Conservation (phyloP, 2,329 filamentous ascomycete species). For the Verticillium nonalfalfae region DNA sequence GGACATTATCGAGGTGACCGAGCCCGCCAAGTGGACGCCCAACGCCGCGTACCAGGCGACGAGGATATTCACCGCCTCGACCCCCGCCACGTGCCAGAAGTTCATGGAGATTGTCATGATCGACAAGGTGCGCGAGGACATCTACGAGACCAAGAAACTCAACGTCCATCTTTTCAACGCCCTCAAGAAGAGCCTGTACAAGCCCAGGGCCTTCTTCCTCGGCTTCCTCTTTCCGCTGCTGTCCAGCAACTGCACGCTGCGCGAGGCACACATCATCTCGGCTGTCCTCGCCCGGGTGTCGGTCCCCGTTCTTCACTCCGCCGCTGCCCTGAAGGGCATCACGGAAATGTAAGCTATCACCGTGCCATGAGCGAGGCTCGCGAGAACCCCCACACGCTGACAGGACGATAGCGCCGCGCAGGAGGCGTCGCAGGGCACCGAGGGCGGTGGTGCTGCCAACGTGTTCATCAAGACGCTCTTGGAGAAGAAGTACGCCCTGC, state of each 20-base stretch:
- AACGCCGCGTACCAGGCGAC: conserved; percentile 84
- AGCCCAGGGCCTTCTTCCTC: conserved; percentile 84
- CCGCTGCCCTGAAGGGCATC: conserved; percentile 81
- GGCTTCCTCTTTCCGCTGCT: conserved; percentile 90
- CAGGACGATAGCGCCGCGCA: conserved; percentile 55
- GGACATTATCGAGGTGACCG: conserved; percentile 77
- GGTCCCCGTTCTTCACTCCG: conserved; percentile 86
- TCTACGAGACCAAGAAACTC: conserved; percentile 88
- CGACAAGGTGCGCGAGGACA: conserved; percentile 87
- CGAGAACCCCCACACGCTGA: not conserved
- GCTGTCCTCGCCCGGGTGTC: conserved; percentile 79
- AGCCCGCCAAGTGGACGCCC: conserved; percentile 66
- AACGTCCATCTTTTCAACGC: conserved; percentile 94
- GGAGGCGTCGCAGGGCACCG: conserved; percentile 74
- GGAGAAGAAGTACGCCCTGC: conserved; percentile 95
- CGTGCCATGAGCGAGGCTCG: not conserved
- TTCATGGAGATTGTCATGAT: conserved; percentile 86
- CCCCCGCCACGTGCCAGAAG: conserved; percentile 70
- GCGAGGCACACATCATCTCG: conserved; percentile 87
- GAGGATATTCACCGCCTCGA: conserved; percentile 83
- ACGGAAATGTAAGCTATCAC: conserved; percentile 64
- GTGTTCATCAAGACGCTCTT: conserved; percentile 90
- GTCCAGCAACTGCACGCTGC: conserved; percentile 76
- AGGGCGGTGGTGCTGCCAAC: conserved; percentile 87
- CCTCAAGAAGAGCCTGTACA: conserved; percentile 87